A percentile compares a stretch with the other conserved stretches of the same genome.
These are phyloP conservation scores for Aspergillus ochraceus DNA, from an alignment of 2,329 filamentous ascomycete genomes.

Conservation along the genomic window DNA sequence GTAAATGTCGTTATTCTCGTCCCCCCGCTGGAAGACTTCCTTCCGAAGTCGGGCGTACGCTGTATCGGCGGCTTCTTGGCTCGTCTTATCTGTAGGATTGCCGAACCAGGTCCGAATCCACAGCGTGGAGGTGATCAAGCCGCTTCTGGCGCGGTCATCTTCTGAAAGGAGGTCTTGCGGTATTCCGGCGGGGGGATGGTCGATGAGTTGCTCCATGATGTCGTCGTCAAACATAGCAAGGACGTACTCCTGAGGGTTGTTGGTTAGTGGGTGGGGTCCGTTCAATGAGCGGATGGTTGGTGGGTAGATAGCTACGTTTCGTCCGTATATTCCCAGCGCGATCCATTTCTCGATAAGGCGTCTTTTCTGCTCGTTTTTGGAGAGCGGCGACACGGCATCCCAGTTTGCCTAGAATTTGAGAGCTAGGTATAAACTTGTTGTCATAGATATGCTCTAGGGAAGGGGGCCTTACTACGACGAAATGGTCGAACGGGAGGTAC, in stretches of 20 bases:
- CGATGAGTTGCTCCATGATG: neutral
- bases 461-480: neutral
- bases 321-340: constrained; percentile 13
- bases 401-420: constrained; percentile 12
- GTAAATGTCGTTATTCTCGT: neutral
- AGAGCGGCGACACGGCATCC: constrained; percentile 14
- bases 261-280: neutral
- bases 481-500: constrained; percentile 8
- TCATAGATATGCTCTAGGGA: neutral
- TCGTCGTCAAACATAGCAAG: neutral
- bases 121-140: constrained; percentile 5
- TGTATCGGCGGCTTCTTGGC: constrained; percentile 12
- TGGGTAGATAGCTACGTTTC: constrained; percentile 10
- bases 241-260: neutral
- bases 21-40: constrained; percentile 1
- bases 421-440: neutral
- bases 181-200: neutral
- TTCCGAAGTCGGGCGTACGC: constrained; percentile 10
- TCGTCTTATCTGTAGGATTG: constrained; percentile 2
- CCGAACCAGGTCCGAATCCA: constrained; percentile 22
- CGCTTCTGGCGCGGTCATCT: constrained; percentile 9
- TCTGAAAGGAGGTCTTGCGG: neutral
- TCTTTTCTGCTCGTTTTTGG: constrained; percentile 13
- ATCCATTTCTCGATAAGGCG: constrained; percentile 17
- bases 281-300: neutral